Evolutionary conservation across 2,329 filamentous ascomycete species (phyloP).

Genomic region (Blastomyces gilchristii): DNA sequence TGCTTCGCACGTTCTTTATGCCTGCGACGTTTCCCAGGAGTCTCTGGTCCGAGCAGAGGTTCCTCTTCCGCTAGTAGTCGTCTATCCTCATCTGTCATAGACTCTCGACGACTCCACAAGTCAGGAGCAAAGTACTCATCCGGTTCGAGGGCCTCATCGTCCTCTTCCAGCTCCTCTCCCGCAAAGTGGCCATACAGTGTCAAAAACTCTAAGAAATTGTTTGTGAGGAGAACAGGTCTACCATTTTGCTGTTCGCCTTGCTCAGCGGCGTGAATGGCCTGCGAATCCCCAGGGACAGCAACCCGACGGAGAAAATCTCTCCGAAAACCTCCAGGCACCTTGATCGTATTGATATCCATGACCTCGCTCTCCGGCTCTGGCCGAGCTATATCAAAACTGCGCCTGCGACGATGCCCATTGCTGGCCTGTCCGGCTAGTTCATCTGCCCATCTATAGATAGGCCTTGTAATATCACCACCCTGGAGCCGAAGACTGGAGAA

Average conservation of each 20-base stretch:
- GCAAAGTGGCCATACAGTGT: slow-evolving; percentile 96
- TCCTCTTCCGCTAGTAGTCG: slow-evolving; percentile 76
- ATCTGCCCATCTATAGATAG: slow-evolving; percentile 95
- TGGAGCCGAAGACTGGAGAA: slow-evolving; percentile 91
- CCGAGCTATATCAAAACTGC: slow-evolving; percentile 72
- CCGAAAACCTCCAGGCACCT: slow-evolving; percentile 85
- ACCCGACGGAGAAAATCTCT: slow-evolving; percentile 76
- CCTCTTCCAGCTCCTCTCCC: slow-evolving; percentile 91
- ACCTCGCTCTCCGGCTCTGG: slow-evolving; percentile 70
- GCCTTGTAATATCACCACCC: slow-evolving; percentile 85
- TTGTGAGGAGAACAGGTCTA: slow-evolving; percentile 63
- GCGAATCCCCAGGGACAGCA: slow-evolving; percentile 52
- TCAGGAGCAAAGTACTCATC: slow-evolving; percentile 89
- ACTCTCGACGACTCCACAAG: slow-evolving; percentile 39
- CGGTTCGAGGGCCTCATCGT: slow-evolving; percentile 76
- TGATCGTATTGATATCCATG: slow-evolving; percentile 80
- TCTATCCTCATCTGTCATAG: slow-evolving; percentile 46
- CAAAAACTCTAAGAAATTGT: slow-evolving; percentile 90
- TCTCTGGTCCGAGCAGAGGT: slow-evolving; percentile 58
- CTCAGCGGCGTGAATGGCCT: slow-evolving; percentile 31
- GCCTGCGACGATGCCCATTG: slow-evolving; percentile 54
- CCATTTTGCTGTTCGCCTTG: slow-evolving; percentile 25
- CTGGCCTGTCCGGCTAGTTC: slow-evolving; percentile 60
- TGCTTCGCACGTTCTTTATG: slow-evolving; percentile 63
- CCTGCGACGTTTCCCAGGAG: slow-evolving; percentile 62